Percentiles rank a stretch among this genome's conserved stretches.
Conservation (phyloP, 1,284 basidiomycete species). For the Sanghuangporus sanghuang region DNA sequence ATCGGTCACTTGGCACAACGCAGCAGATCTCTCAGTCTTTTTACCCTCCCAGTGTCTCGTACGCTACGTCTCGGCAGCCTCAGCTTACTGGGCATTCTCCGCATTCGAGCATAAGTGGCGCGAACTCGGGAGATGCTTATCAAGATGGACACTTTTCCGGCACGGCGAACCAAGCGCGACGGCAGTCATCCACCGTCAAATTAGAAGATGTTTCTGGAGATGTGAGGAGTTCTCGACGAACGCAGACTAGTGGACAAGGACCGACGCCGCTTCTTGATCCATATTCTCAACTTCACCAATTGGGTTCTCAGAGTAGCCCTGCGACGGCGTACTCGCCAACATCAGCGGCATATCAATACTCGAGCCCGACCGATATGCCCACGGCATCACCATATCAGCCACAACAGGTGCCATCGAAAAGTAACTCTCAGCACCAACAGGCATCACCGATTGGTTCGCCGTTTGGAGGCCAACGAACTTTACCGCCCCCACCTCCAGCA, state of each 20-base stretch:
- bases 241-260: conserved; percentile 39
- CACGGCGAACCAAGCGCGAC: conserved; percentile 47
- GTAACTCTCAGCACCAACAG: conserved; percentile 48
- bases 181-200: conserved; percentile 40
- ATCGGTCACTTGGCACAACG: conserved; percentile 16
- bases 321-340: conserved; percentile 24
- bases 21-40: conserved; percentile 34
- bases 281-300: conserved; percentile 58
- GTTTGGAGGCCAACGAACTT: conserved; percentile 33
- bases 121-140: conserved; percentile 44
- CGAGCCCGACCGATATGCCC: conserved; percentile 42
- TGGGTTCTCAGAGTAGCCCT: conserved; percentile 43
- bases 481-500: conserved; percentile 26
- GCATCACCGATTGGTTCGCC: conserved; percentile 44
- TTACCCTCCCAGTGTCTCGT: conserved; percentile 54
- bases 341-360: conserved; percentile 47
- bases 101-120: conserved; percentile 30
- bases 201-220: conserved; percentile 32
- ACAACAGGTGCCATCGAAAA: conserved; percentile 54
- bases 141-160: conserved; percentile 61
- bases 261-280: conserved; percentile 50
- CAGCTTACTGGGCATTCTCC: conserved; percentile 29
- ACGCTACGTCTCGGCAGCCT: conserved; percentile 31
- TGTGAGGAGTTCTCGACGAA: conserved; percentile 30
- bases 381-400: conserved; percentile 42